A percentile compares a stretch with the other conserved stretches of the same genome.
phyloP scores from a whole-genome alignment of 805 yeast genomes.

The Ogataea haglerorum region DNA sequence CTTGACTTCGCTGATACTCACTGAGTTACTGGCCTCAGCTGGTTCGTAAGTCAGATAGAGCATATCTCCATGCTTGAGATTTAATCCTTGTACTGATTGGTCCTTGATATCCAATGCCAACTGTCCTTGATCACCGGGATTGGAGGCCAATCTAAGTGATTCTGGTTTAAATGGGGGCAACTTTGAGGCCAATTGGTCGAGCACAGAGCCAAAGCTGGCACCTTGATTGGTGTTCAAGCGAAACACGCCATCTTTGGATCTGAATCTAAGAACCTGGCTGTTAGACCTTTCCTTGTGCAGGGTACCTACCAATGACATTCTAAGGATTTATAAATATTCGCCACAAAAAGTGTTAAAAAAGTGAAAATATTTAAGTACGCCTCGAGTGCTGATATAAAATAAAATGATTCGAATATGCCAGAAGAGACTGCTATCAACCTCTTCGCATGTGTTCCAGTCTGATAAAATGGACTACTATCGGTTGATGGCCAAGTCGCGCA shows the following conservation, averaged over 20 bases:
- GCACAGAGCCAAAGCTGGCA: slow-evolving; percentile 18
- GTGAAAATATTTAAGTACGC: not conserved
- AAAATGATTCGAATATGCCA: slow-evolving; percentile 3
- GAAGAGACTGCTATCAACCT: not conserved
- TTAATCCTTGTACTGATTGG: slow-evolving; percentile 39
- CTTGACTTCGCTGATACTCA: slow-evolving; percentile 7
- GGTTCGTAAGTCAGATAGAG: slow-evolving; percentile 40
- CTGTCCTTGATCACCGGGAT: slow-evolving; percentile 44
- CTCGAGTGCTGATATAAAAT: not conserved
- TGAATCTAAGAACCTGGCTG: slow-evolving; percentile 63
- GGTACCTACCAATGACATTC: slow-evolving; percentile 14
- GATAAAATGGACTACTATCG: slow-evolving; percentile 19
- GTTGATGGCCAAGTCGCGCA: slow-evolving; percentile 16
- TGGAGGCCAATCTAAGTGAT: slow-evolving; percentile 39
- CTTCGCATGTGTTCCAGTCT: not conserved
- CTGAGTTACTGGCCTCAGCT: slow-evolving; percentile 12
- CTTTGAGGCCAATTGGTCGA: slow-evolving; percentile 28
- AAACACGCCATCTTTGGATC: slow-evolving; percentile 80
- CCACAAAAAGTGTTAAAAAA: slow-evolving; percentile 8
- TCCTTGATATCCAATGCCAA: slow-evolving; percentile 31
- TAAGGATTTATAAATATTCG: not conserved
- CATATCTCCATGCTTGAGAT: slow-evolving; percentile 61
- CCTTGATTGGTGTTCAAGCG: slow-evolving; percentile 47
- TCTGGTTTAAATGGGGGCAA: slow-evolving; percentile 34
- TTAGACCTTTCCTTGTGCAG: not conserved